phyloP scores from a whole-genome alignment of 495 filamentous ascomycete species.

The Cercophora scortea region DNA sequence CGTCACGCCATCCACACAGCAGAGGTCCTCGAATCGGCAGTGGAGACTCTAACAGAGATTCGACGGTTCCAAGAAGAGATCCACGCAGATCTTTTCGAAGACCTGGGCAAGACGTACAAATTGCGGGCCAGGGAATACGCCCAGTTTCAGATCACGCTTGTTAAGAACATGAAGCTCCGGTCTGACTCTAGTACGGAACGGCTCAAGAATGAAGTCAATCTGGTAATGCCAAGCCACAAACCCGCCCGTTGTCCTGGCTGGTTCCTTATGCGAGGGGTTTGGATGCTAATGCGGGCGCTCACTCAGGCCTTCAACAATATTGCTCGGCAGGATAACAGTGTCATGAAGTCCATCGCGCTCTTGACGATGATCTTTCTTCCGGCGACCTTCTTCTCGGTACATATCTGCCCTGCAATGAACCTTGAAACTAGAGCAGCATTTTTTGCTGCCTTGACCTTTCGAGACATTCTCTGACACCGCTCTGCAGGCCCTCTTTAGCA shows the following conservation, averaged over 20 bases:
- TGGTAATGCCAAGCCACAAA: conserved; percentile 2
- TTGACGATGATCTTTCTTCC: conserved; percentile 38
- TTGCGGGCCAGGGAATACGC: conserved; percentile 11
- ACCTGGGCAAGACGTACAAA: conserved; percentile 8
- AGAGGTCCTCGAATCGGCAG: conserved; percentile 11
- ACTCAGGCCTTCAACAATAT: conserved; percentile 13
- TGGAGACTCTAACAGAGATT: conserved; percentile 11
- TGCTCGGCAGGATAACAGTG: conserved; percentile 26
- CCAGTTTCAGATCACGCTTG: conserved; percentile 13
- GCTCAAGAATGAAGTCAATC: conserved; percentile 12
- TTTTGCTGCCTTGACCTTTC: background rate
- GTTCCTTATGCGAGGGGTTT: no score
- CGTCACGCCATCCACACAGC: conserved; percentile 14
- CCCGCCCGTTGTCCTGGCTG: no score
- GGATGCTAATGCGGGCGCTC: no score
- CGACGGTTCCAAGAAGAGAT: conserved; percentile 1
- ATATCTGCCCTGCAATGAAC: background rate
- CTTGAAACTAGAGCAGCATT: background rate
- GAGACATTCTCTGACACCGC: background rate
- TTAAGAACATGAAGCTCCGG: conserved; percentile 12
- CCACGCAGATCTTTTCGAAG: background rate
- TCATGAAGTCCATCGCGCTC: conserved; percentile 36
- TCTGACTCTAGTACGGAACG: conserved; percentile 13
- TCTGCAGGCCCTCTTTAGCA: conserved; percentile 16
- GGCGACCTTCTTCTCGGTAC: conserved; percentile 27